phyloP scores from a whole-genome alignment of 495 filamentous ascomycete species.

The Xylaria curta region DNA sequence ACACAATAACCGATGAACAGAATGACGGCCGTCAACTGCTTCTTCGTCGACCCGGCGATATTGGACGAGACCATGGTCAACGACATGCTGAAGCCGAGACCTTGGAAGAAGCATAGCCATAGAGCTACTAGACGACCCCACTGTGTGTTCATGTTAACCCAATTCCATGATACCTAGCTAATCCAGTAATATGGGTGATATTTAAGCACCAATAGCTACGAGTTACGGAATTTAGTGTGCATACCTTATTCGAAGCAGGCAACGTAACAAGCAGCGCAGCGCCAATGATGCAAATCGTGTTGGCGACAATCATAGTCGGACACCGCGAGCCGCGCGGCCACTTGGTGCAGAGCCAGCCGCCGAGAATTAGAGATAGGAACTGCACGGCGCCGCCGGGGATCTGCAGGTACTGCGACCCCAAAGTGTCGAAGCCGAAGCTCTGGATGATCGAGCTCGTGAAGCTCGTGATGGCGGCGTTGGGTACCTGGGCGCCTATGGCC shows the following conservation, averaged over 20 bases:
- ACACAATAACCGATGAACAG: conserved; percentile 39
- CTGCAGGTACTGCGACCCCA: conserved; percentile 54
- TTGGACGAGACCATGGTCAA: conserved; percentile 42
- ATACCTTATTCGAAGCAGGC: conserved; percentile 38
- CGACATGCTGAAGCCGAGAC: conserved; percentile 38
- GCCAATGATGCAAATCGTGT: conserved; percentile 45
- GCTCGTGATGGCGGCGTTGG: conserved; percentile 29
- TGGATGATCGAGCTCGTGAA: conserved; percentile 35
- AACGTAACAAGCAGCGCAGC: conserved; percentile 52
- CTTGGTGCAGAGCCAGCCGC: conserved; percentile 37
- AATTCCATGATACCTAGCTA: background rate
- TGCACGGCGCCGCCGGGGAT: conserved; percentile 48
- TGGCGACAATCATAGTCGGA: conserved; percentile 45
- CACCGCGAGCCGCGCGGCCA: conserved; percentile 38
- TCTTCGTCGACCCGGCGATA: conserved; percentile 43
- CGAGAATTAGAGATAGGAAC: conserved; percentile 40
- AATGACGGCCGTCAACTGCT: conserved; percentile 34
- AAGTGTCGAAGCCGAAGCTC: conserved; percentile 54
- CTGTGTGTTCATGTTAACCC: background rate
- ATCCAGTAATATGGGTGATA: background rate
- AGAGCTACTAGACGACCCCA: conserved; percentile 31
- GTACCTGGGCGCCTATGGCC: conserved; percentile 29
- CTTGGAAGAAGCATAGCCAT: conserved; percentile 51
- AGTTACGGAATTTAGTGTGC: background rate
- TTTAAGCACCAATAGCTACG: background rate